These are phyloP conservation scores for Glonium stellatum DNA, from an alignment of 495 filamentous ascomycete species.

Conservation along the genomic window DNA sequence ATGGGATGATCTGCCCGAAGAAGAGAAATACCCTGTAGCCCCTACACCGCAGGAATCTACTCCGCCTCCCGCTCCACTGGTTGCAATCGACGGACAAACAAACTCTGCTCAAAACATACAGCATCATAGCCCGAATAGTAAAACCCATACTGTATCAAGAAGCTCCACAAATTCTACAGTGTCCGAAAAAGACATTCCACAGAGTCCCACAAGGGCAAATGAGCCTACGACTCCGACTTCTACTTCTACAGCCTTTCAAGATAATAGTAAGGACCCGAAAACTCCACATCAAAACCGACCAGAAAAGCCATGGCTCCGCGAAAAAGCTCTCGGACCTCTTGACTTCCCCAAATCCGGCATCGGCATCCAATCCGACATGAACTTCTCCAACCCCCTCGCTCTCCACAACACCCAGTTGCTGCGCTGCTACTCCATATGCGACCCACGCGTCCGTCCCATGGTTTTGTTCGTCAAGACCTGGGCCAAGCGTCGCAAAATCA, in stretches of 20 bases:
- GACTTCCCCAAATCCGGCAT: conserved; percentile 64
- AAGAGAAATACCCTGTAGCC: conserved; percentile 24
- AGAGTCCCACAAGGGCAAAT: background rate
- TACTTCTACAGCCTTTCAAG: background rate
- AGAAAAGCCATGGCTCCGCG: conserved; percentile 42
- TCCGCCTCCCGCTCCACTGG: background rate
- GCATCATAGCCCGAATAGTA: background rate
- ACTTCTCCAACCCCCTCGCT: conserved; percentile 70
- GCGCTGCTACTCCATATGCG: conserved; percentile 67
- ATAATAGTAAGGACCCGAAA: conserved; percentile 6
- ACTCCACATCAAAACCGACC: background rate
- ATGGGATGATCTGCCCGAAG: conserved; percentile 45
- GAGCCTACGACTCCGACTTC: background rate
- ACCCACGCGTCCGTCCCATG: conserved; percentile 64
- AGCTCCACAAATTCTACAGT: background rate
- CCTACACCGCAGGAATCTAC: background rate
- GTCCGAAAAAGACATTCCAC: background rate
- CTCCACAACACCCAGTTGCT: conserved; percentile 73
- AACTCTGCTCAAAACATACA: background rate
- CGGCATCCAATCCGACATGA: conserved; percentile 77
- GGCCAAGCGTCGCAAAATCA: conserved; percentile 75
- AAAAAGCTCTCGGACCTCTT: conserved; percentile 49
- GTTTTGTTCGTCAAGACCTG: conserved; percentile 77
- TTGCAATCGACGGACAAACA: background rate
- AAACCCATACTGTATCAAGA: background rate